Base-by-base conservation (phyloP, 306 rosid genomes). In the Inga laurina region DNA sequence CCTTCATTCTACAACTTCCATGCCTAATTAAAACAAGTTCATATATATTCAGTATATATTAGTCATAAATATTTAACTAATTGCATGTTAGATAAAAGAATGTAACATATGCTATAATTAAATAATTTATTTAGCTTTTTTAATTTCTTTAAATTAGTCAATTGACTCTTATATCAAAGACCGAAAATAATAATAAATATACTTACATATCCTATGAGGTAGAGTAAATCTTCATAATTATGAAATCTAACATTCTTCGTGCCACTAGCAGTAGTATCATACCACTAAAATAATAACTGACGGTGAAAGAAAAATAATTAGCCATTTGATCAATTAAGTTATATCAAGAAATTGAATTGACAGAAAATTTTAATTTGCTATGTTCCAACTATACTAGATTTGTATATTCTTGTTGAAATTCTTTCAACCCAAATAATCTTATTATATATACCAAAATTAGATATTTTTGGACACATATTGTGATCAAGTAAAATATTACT, bases 381-480 rank as follows among this genome's bases (percentile, higher is more conserved):
- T 56, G 64, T 56, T 56, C 27, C 64, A 21, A 56, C 64, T 0
- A 56, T 0, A 56, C 27, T 56, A 1, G 7, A 56, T 56, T 56
- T 2, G 64, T 56, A n/a, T 56, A 21, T 56, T 56, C 64, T 21
- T 56, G 64, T 80, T 88, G 86, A 0, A 32, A 57, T 46, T 46
- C 79, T 7, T 75, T 70, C 56, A 59, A 45, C 1, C 66, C 81
- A 57, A 86, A 88, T 82, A 86, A 84, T 48, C 80, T 77, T 9
- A 88, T 90, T 80, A 90, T 70, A 78, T 80, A 90, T 70, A 78
- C 87, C 90, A 75, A 88, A 86, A 74, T 88, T 87, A 21, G 83
- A 86, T 52, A 90, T 86, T 66, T 90, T 88, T 14, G 84, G 83
- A 69, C 66, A 84, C 88, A 90, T 83, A 21, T 84, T 79, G 2